Evolutionary conservation across 164 flowering plant genomes (phyloP).

Genomic region (Vitis vinifera): ASM3070453v1 NC_081817.1:26885501-26886000

Average conservation of each 20-base stretch:
- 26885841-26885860: background rate
- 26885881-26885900: conserved; percentile 54
- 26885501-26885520: background rate
- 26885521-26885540: background rate
- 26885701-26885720: too few relatives aligned
- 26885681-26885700: background rate
- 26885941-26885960: conserved; percentile 62
- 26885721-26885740: too few relatives aligned
- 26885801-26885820: background rate
- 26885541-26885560: background rate
- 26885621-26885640: background rate
- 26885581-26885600: background rate
- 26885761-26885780: background rate
- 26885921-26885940: conserved; percentile 75
- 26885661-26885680: background rate
- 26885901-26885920: conserved; percentile 61
- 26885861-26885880: conserved; percentile 6
- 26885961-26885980: conserved; percentile 93
- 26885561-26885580: background rate
- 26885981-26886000: background rate
- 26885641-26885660: background rate
- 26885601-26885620: background rate
- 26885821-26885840: background rate
- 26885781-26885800: background rate
- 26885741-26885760: too few relatives aligned